Base-by-base conservation (phyloP, 257 asterid genomes). In the Orobanche coerulescens region DNA sequence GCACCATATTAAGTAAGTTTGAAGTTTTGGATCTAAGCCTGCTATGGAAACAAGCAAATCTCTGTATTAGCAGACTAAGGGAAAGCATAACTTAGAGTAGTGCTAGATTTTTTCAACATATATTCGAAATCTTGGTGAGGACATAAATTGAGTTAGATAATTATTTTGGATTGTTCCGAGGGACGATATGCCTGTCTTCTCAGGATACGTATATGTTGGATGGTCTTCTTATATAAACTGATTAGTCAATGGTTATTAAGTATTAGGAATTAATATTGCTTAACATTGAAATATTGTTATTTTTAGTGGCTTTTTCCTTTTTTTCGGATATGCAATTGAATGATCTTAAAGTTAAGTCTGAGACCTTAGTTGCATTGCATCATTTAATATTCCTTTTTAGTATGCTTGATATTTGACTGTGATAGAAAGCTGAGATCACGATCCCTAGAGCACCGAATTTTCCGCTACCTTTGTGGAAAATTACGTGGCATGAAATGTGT, bases 361-460 rank as follows among this genome's bases (percentile, higher is more conserved):
- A 4, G 9, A 43, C n/a, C n/a, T n/a, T 53, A 31, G 76, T 50
- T 70, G 49, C 42, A 70, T 70, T 76, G 70, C 64, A 55, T 61
- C 33, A 26, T 64, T 52, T 64, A 68, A 48, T 58, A 60, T 68
- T 59, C 62, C 62, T 62, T 67, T 70, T 66, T 60, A 37, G 56
- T 53, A 39, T 60, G 71, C 76, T 74, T 47, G 49, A 61, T 71
- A 31, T 47, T 79, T 76, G 85, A 76, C 85, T 58, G 28, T 12
- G 13, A 47, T 37, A 47, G 61, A 6, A 70, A 74, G 60, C 24
- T 60, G 42, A 44, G 74, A 57, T 65, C 39, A 68, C 43, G 36
- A 47, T 46, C 57, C 33, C 33, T 56, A 48, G 62, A 20, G 69
- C 72, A 64, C 43, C 67, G 71, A 71, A 76, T 71, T 73, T 72